Conservation (phyloP, 352 stramenopile genomes). For the Hyaloperonospora brassicae region DNA sequence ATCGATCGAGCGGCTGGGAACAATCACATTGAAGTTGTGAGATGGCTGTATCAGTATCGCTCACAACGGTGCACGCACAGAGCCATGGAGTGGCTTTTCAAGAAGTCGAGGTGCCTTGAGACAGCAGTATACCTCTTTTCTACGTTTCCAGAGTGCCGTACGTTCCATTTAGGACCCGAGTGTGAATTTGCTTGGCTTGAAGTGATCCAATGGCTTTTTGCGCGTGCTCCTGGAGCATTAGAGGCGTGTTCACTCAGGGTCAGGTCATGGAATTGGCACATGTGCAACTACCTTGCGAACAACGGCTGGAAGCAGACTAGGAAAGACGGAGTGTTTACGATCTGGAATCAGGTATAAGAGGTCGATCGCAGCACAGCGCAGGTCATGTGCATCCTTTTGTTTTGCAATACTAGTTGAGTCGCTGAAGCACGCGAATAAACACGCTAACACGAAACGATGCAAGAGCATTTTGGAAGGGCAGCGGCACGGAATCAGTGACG, state of each 20-base stretch:
- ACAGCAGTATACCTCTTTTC: background rate
- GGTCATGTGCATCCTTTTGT: too few species aligned
- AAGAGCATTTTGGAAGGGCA: too few species aligned
- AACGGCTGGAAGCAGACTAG: background rate
- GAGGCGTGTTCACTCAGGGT: background rate
- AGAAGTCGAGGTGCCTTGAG: background rate
- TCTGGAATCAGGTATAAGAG: background rate
- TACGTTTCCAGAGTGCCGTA: conserved; percentile 3
- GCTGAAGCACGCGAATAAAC: too few species aligned
- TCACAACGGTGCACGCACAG: conserved; percentile 1
- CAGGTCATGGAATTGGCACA: conserved; percentile 1
- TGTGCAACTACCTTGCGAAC: background rate
- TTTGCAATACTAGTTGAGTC: too few species aligned
- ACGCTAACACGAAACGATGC: too few species aligned
- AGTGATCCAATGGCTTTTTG: conserved; percentile 4
- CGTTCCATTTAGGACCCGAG: background rate
- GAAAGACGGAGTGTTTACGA: background rate
- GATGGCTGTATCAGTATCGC: conserved; percentile 2
- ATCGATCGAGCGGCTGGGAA: background rate
- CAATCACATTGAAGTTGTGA: conserved; percentile 4
- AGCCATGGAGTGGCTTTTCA: conserved; percentile 1
- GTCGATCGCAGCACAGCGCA: too few species aligned
- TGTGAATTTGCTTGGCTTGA: conserved; percentile 1
- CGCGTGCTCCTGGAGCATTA: background rate
- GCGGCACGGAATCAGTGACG: too few species aligned